phyloP scores from a whole-genome alignment of 1,284 basidiomycete genomes.

The Puccinia horiana region DNA sequence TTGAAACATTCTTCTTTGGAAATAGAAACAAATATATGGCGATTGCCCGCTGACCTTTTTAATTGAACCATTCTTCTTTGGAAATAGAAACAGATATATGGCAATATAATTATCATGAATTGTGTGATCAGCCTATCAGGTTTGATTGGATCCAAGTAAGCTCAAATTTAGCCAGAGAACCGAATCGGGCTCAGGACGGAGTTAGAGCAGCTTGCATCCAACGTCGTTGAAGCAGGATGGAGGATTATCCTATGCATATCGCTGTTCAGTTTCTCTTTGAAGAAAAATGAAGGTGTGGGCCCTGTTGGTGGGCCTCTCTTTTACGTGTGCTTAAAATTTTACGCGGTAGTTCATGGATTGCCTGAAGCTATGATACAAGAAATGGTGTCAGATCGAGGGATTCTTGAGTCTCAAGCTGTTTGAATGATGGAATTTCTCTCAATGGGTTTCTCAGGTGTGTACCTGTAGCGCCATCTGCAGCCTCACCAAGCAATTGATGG shows the following conservation, averaged over 20 bases:
- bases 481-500: background rate
- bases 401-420: background rate
- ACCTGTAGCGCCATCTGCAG: background rate
- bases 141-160: slow-evolving; percentile 14
- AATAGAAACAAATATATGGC: background rate
- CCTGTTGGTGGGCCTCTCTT: background rate
- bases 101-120: background rate
- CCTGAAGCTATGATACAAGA: background rate
- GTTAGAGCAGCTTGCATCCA: background rate
- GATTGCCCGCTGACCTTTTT: background rate
- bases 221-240: background rate
- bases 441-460: background rate
- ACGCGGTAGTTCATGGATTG: background rate
- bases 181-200: background rate
- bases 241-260: background rate
- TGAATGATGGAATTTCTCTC: background rate
- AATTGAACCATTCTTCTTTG: background rate
- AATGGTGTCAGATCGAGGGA: background rate
- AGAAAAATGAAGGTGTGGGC: background rate
- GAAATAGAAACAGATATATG: background rate
- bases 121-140: background rate
- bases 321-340: background rate
- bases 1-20: background rate
- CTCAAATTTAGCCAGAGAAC: background rate
- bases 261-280: background rate